These are phyloP conservation scores for Colletotrichum sp. DNA, from an alignment of 2,329 filamentous ascomycete genomes.

Conservation along the genomic window DNA sequence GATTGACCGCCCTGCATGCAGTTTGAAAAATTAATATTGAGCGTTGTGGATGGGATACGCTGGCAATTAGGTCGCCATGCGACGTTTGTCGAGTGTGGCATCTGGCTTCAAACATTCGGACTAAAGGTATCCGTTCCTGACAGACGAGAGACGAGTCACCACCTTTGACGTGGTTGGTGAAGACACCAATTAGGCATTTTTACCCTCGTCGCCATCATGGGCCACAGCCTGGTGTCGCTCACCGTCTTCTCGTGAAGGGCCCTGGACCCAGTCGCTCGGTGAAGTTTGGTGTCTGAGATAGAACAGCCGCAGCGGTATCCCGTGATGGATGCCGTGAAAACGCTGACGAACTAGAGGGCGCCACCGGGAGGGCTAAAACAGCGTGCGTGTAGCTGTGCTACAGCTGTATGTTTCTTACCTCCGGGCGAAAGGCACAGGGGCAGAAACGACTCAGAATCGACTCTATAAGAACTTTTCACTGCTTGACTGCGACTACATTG, in stretches of 20 bases:
- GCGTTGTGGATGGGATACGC: background rate
- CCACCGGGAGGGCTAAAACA: background rate
- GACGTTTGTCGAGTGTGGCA: background rate
- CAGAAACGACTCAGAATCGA: background rate
- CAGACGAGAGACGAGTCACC: background rate
- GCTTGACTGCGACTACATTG: background rate
- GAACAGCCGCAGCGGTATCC: background rate
- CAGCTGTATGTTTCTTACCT: background rate
- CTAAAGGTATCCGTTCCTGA: background rate
- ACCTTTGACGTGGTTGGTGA: background rate
- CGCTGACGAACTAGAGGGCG: background rate
- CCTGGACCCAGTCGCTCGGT: conserved; percentile 1
- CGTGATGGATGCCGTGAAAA: background rate
- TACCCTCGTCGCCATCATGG: background rate
- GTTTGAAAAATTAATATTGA: background rate
- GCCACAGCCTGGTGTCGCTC: background rate
- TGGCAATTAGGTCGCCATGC: background rate
- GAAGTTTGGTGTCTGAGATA: conserved; percentile 9
- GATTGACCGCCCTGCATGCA: conserved; percentile 8
- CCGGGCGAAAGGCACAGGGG: background rate
- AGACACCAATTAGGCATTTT: background rate
- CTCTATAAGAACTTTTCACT: background rate
- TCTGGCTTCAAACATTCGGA: background rate
- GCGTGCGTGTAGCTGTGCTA: background rate
- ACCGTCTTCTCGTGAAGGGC: conserved; percentile 8